Evolutionary conservation across 176 grass and related monocot genomes (phyloP), one percentile per base, ranked within the genome.

Genomic region (Raddia distichophylla): DNA sequence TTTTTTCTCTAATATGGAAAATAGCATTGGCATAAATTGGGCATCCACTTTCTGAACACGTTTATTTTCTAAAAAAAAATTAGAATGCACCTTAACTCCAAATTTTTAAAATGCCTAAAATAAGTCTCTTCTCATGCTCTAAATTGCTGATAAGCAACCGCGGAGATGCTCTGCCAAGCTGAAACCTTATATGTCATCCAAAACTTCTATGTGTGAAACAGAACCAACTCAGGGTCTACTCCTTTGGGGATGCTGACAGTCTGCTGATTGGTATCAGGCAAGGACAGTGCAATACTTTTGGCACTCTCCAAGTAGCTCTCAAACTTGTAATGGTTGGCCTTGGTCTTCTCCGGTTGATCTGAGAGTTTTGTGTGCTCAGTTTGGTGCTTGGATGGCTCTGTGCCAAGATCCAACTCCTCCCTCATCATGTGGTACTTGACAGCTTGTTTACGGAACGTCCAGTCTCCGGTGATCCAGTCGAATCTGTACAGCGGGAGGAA

Each of bases 401-500:
- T 50, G 0, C 15, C 33, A 60, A 84, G 19, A 60, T 61, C 54
- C 4, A 86, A 72, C 18, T 89, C 73, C 56, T 89, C 65, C 65
- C 71, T 69, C 86, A 97, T 66, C 7, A 81, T 56, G 10, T 86
- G 78, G 59, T 91, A 80, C 67, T 91, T 88, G 55, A 86, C 50
- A 34, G 62, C 64, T 2, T 57, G 87, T 34, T 88, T 87, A 1
- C 71, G 65, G 64, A 92, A 97, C 15, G 66, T 89, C 94, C 94
- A 97, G 19, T 85, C 67, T 0, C 91, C 91, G 0, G 89, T 92
- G 55, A 66, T 42, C 94, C 94, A 97, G 11, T 97, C 80, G 18
- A 94, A 92, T 15, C 61, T 73, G 71, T 97, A 97, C 1, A 97
- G 34, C 6, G 79, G 63, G 33, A 97, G 69, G 68, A 97, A 97